Conservation (phyloP, 768 basidiomycete species). For the Auriscalpium vulgare region DNA sequence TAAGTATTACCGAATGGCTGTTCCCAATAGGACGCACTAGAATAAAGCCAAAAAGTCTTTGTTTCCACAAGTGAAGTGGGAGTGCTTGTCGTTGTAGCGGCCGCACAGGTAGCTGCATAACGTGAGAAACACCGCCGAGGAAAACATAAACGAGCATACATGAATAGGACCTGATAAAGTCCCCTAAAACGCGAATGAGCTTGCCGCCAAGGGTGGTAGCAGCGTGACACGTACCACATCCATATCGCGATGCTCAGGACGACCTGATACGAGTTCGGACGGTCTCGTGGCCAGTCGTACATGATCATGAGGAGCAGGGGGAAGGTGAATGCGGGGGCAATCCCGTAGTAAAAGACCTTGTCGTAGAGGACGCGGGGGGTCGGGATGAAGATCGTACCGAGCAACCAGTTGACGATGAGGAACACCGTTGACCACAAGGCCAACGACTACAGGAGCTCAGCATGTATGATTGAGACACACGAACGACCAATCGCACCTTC, state of each 20-base stretch:
- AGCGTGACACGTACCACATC: conserved; percentile 42
- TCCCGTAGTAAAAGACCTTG: conserved; percentile 55
- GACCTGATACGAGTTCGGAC: conserved; percentile 52
- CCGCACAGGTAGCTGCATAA: conserved; percentile 33
- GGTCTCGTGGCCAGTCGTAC: conserved; percentile 65
- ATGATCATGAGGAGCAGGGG: conserved; percentile 58
- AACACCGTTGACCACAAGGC: conserved; percentile 59
- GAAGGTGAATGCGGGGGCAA: conserved; percentile 52
- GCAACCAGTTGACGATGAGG: conserved; percentile 61
- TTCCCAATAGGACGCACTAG: conserved; percentile 19
- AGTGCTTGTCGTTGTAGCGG: conserved; percentile 25
- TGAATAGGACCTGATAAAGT: conserved; percentile 49
- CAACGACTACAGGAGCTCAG: conserved; percentile 28
- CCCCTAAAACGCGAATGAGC: conserved; percentile 31
- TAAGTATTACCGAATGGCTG: background rate
- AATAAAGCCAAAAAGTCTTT: conserved; percentile 34
- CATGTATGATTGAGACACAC: background rate
- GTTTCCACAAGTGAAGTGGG: conserved; percentile 33
- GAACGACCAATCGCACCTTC: conserved; percentile 31
- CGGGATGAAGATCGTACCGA: conserved; percentile 46
- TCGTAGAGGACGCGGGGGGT: conserved; percentile 40
- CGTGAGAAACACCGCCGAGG: background rate
- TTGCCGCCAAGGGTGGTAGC: background rate
- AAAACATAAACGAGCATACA: conserved; percentile 22
- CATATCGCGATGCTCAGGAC: conserved; percentile 51